Base-by-base conservation (phyloP, 169 alveolate species). In the Plasmodium fragile region DNA sequence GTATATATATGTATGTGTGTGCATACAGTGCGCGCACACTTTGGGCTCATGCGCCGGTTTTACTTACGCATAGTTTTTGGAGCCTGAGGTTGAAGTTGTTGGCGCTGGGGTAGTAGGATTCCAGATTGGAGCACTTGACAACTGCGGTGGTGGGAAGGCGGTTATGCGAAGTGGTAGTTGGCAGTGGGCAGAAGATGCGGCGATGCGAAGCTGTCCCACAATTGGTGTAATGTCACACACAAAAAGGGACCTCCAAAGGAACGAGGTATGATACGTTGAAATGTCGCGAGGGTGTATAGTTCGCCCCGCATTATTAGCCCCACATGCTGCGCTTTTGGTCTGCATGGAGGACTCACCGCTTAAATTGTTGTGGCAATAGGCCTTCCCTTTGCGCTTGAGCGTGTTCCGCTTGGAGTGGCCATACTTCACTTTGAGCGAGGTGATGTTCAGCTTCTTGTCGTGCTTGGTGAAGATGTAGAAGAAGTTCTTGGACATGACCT, bases 361-460 rank as follows among this genome's bases (percentile, higher is more conserved):
- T 53, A 85, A 22, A 49, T 85, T 52, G 45, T 53, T 85, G 16
- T 32, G 22, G 22, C n/a, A 34, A 4, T 71, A 25, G 36, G 6
- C 11, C 11, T 52, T 32, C 53, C 69, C 36, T 73, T 55, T 77
- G 79, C 59, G 25, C 10, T 75, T 85, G 13, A 69, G 79, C 1
- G 18, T 1, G 25, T 73, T 85, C 49, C 80, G 77, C 3, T 52
- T 32, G 22, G 83, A 85, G 13, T 71, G 10, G 28, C 28, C 52
- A 53, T 85, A 85, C 59, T 85, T 85, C n/a, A 85, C 93, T 75
- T 85, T 85, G 10, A 85, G 43, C 25, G 83, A 85, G n/a, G 87
- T 85, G 39, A 85, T 30, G 41, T 85, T 85, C 36, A 85, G 32
- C 43, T 59, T 85, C 43, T 30, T 73, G 45, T 85, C 85, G n/a